A percentile compares a stretch with the other conserved stretches of the same genome.
Evolutionary conservation across 2,329 filamentous ascomycete genomes (phyloP).

Genomic region (Hymenoscyphus albidus): DNA sequence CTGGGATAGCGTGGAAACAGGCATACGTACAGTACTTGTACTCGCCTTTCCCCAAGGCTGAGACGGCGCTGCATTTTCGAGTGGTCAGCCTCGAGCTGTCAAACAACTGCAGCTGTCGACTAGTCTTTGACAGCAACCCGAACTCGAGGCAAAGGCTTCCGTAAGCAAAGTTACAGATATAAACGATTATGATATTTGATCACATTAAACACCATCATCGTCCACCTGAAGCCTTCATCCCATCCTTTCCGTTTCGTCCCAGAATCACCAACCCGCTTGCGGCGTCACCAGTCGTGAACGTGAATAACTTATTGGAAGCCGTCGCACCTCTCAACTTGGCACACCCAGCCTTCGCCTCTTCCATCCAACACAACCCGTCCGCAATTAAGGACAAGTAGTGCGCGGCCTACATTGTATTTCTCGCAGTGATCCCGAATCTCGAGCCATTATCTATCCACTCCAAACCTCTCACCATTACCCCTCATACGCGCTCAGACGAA

Average conservation of each 20-base stretch:
- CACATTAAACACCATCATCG: background rate
- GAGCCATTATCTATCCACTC: background rate
- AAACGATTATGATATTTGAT: background rate
- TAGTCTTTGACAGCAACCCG: background rate
- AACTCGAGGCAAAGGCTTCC: background rate
- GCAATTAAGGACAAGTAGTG: background rate
- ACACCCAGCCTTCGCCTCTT: background rate
- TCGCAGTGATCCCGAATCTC: background rate
- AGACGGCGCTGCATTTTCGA: background rate
- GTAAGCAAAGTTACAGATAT: background rate
- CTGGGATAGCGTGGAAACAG: too few relatives aligned
- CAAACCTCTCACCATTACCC: background rate
- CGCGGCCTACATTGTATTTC: background rate
- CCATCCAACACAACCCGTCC: background rate
- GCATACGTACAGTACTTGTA: background rate
- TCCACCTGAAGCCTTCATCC: background rate
- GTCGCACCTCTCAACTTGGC: background rate
- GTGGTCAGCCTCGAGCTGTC: slow-evolving; percentile 1
- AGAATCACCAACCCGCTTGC: background rate
- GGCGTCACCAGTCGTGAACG: background rate
- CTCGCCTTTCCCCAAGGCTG: background rate
- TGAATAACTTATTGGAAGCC: background rate
- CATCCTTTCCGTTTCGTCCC: background rate
- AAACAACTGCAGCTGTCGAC: background rate
- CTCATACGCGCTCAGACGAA: background rate